These are phyloP conservation scores for Agastache rugosa DNA, from an alignment of 257 asterid genomes.

Conservation along the genomic window DNA sequence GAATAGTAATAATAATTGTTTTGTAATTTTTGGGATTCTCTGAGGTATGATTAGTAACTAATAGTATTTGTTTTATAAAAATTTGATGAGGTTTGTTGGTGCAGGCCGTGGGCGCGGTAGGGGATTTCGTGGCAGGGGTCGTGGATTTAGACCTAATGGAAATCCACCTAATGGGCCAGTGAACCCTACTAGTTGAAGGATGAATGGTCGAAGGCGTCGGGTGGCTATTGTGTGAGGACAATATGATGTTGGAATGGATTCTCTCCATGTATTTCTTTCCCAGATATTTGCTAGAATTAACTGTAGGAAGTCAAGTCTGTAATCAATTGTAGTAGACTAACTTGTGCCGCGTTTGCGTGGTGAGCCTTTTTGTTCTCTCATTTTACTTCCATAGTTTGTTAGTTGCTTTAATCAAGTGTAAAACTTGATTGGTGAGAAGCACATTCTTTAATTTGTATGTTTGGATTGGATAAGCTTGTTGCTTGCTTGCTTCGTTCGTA, in stretches of 20 bases:
- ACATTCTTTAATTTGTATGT: slow-evolving; percentile 77
- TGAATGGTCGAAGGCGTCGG: slow-evolving; percentile 33
- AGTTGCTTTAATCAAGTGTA: slow-evolving; percentile 52
- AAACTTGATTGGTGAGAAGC: slow-evolving; percentile 54
- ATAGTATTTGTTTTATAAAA: not conserved
- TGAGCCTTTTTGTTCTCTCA: slow-evolving; percentile 65
- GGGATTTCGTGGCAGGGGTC: slow-evolving; percentile 79
- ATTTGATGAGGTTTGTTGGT: not conserved
- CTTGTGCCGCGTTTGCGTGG: slow-evolving; percentile 56
- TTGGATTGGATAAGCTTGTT: slow-evolving; percentile 40
- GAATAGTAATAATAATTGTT: not conserved
- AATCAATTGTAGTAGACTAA: slow-evolving; percentile 54
- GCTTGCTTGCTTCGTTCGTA: slow-evolving; percentile 12
- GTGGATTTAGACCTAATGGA: slow-evolving; percentile 67
- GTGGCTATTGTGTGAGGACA: not conserved
- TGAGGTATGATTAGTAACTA: not conserved
- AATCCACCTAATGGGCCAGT: slow-evolving; percentile 51
- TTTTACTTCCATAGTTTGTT: slow-evolving; percentile 37
- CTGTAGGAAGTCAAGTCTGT: slow-evolving; percentile 54
- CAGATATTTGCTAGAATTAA: slow-evolving; percentile 44
- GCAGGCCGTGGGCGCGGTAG: slow-evolving; percentile 92
- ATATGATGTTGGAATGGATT: slow-evolving; percentile 32
- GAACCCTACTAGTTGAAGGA: slow-evolving; percentile 50
- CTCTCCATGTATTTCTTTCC: slow-evolving; percentile 38
- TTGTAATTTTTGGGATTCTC: not conserved